Evolutionary conservation across 305 asterid species (phyloP), one percentile per base, ranked within the genome.

Genomic region (Solanum hybrid): DNA sequence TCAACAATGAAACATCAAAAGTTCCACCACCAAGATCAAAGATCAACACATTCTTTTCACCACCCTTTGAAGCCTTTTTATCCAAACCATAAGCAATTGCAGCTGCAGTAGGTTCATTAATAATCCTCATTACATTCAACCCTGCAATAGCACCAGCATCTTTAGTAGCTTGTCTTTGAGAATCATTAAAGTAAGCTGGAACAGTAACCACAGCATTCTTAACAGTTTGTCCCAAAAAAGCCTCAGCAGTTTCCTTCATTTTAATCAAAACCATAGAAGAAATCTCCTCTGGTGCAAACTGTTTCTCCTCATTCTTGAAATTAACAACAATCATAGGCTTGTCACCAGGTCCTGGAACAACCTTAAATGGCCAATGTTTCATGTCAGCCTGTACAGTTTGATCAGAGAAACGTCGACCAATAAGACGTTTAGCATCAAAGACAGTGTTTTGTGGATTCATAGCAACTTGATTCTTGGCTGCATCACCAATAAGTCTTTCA

Each of bases 91-190:
- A 94, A 0, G 96, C 95, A 6, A 94, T 93, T 5, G 95, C 96
- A 24, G 95, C 95, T 14, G 95, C 95, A 5, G 96, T 93, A 0
- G 96, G 96, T 88, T 94, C 95, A 31, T 94, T 94, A 14, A 61
- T 61, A 61, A 61, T 61, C 73, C 73, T 61, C 26, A 61, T 61
- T 61, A 61, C 28, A 61, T 3, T 93, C 5, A 94, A 90, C 71
- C 94, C 95, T 2, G 95, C 79, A 86, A 94, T 94, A 9, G 95
- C 94, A 5, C 96, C 96, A 11, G 95, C 95, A 75, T 94, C 96
- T 89, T 93, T 94, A 0, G 95, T 94, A 2, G 96, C 95, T 78
- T 94, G 95, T n/a, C 96, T 88, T 31, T 94, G 95, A 4, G 95
- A 93, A 39, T 93, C 95, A 73, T 93, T 94, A 89, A 93, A 94